These are phyloP conservation scores for Ananas comosus DNA, from an alignment of 176 grass and related monocot species.

Conservation along the genomic window DNA sequence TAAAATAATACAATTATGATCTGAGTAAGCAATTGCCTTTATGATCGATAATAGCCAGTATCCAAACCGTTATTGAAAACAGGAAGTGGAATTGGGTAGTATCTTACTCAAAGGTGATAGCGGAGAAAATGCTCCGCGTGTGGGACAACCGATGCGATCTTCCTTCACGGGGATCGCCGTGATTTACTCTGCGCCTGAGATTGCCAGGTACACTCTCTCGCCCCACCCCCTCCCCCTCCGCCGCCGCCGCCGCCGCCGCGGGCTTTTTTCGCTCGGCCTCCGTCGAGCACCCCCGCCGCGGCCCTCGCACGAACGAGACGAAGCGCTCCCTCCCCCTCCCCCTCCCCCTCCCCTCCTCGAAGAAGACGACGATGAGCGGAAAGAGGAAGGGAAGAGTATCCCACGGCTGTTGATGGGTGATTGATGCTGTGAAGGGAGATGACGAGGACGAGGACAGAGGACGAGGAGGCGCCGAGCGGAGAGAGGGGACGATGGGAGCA, in stretches of 20 bases:
- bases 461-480: slow-evolving; percentile 8
- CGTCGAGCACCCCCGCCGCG: no score
- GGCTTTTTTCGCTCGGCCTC: no score
- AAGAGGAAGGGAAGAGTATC: slow-evolving; percentile 9
- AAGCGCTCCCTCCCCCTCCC: no score
- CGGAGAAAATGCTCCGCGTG: slow-evolving; percentile 47
- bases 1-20: slow-evolving; percentile 6
- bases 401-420: neutral
- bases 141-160: slow-evolving; percentile 31
- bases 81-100: slow-evolving; percentile 10
- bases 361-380: slow-evolving; percentile 14
- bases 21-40: no score
- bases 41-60: no score
- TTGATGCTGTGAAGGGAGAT: slow-evolving; percentile 11
- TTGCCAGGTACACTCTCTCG: slow-evolving; percentile 44
- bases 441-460: neutral
- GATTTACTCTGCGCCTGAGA: slow-evolving; percentile 37
- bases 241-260: no score
- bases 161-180: slow-evolving; percentile 17
- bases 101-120: slow-evolving; percentile 59
- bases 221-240: no score
- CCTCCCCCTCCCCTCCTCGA: no score
- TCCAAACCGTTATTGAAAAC: no score
- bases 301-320: no score
- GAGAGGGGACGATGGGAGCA: slow-evolving; percentile 28